Conservation (phyloP, 305 asterid species). For the Fraxinus floribunda region DNA sequence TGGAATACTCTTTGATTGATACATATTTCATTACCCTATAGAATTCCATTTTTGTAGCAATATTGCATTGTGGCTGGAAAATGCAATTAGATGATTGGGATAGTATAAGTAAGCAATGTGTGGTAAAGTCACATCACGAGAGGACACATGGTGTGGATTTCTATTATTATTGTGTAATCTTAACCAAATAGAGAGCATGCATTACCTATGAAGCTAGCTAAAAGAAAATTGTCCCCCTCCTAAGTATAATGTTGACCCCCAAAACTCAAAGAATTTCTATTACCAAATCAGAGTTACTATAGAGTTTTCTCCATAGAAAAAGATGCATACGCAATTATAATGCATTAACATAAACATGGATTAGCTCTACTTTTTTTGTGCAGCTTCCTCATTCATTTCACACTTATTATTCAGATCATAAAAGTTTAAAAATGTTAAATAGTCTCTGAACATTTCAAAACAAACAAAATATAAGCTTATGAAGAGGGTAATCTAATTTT, state of each 20-base stretch:
- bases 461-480: neutral
- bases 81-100: neutral
- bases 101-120: neutral
- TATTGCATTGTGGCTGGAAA: neutral
- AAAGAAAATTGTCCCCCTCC: neutral
- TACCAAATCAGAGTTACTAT: neutral
- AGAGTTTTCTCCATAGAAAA: neutral
- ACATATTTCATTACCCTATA: neutral
- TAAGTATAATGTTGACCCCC: neutral
- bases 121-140: neutral
- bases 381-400: neutral
- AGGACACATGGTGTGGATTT: neutral
- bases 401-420: neutral
- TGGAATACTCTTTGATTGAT: too few species aligned
- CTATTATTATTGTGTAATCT: neutral
- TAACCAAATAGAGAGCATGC: too few species aligned
- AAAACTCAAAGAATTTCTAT: neutral
- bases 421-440: neutral
- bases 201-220: neutral
- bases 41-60: neutral
- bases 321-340: neutral
- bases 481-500: conserved; percentile 5
- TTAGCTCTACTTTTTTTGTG: neutral
- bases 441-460: conserved; percentile 1
- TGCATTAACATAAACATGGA: neutral